Base-by-base conservation (phyloP, 2,329 filamentous ascomycete genomes). In the Nemania abortiva region DNA sequence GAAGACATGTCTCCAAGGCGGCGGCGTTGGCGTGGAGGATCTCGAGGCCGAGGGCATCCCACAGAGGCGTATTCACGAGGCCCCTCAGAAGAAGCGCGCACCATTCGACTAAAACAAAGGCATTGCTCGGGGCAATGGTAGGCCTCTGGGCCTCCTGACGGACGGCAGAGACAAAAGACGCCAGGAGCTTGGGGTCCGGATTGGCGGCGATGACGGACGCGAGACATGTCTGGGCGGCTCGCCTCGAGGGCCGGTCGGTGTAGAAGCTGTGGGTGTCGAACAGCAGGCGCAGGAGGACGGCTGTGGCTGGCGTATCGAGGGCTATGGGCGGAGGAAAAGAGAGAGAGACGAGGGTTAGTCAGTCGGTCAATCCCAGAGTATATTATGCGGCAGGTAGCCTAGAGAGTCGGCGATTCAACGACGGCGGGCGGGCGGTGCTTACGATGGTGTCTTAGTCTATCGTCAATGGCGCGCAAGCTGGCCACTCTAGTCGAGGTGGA, bases 41-140 rank as follows among this genome's bases (percentile, higher is more conserved):
- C 39, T 93, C 90, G 72, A 85, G 77, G 62, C 88, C 88, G 79
- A 90, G 90, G 75, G 84, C 84, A 59, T 88, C 87, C 91, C 90
- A 94, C 52, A 88, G 79, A 10, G 86, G 78, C 18, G 87, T 88
- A 56, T 86, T 86, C 37, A 88, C 88, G 29, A 94, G 84, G 66
- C 91, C 86, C 76, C 95, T 90, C 74, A 97, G 87, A 59, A 98
- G 82, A 66, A 95, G 80, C 67, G 91, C 92, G 80, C 90, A 94
- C 95, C 95, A 99, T 80, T 97, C 93, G 15, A 96, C 87, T 74
- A 99, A 84, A 57, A 97, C 93, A 78, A 98, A 97, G 5, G 94
- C 92, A 80, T 90, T 97, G 52, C 87, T 89, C 18, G 92, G 84
- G 37, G 95, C 93, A 75, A 98, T 90, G 71, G 89, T 90, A 20